These are phyloP conservation scores for Tulasnella sp. DNA, from an alignment of 768 basidiomycete species.

Conservation along the genomic window DNA sequence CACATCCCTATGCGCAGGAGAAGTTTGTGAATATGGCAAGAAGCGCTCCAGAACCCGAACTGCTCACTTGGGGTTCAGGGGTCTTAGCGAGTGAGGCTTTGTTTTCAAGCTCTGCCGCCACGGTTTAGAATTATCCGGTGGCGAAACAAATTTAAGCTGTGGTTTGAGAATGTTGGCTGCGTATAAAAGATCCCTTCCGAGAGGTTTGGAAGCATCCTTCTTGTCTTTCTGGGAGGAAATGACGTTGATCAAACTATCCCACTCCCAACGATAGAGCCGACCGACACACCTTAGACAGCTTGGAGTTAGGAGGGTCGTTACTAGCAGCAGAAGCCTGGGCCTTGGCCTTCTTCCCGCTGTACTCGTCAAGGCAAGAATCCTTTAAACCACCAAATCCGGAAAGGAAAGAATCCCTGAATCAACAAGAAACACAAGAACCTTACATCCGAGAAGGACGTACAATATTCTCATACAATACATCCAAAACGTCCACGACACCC, in stretches of 20 bases:
- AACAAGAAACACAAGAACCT: too few relatives aligned
- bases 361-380: conserved; percentile 77
- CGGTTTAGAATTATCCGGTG: conserved; percentile 41
- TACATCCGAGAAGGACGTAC: conserved; percentile 33
- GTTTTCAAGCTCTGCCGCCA: conserved; percentile 60
- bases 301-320: too few relatives aligned
- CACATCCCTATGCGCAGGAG: not conserved
- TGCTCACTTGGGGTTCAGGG: conserved; percentile 46
- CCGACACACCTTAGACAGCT: too few relatives aligned
- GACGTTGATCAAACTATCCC: too few relatives aligned
- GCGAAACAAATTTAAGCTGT: conserved; percentile 56
- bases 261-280: too few relatives aligned
- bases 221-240: too few relatives aligned
- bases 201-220: conserved; percentile 32
- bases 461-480: conserved; percentile 71
- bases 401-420: not conserved
- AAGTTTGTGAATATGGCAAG: not conserved
- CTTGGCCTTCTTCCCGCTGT: conserved; percentile 58
- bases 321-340: too few relatives aligned
- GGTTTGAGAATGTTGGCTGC: conserved; percentile 69
- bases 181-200: conserved; percentile 40
- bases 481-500: conserved; percentile 70
- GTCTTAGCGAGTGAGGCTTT: conserved; percentile 77
- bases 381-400: conserved; percentile 24
- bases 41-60: not conserved